A percentile compares a stretch with the other conserved stretches of the same genome.
phyloP scores from a whole-genome alignment of 345 rosid genomes.

The Carallia brachiata region DNA sequence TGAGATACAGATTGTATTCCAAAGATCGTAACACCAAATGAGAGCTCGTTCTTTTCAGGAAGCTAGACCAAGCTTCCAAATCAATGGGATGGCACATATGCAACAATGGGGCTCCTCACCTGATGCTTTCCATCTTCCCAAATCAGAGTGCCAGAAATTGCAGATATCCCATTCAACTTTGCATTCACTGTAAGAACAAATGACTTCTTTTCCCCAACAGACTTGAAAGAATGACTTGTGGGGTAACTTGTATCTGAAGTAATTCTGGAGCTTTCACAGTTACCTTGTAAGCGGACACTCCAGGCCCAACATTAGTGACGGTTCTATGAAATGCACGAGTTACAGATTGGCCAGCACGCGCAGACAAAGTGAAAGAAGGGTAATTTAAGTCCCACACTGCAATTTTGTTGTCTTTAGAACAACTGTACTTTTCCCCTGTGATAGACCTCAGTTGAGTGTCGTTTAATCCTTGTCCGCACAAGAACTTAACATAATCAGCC shows the following conservation, averaged over 20 bases:
- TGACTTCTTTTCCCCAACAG: slow-evolving; percentile 15
- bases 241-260: slow-evolving; percentile 29
- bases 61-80: not conserved
- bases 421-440: slow-evolving; percentile 23
- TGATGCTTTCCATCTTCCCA: slow-evolving; percentile 41
- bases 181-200: slow-evolving; percentile 30
- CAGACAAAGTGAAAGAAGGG: slow-evolving; percentile 39
- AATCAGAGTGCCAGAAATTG: slow-evolving; percentile 27
- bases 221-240: slow-evolving; percentile 21
- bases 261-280: slow-evolving; percentile 10
- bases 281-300: slow-evolving; percentile 30
- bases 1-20: too few species aligned
- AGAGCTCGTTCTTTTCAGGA: too few species aligned
- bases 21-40: too few species aligned
- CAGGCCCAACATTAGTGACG: slow-evolving; percentile 39
- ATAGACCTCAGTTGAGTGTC: slow-evolving; percentile 14
- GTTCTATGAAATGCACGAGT: slow-evolving; percentile 29
- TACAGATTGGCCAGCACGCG: not conserved
- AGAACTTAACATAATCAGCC: slow-evolving; percentile 36
- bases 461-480: slow-evolving; percentile 43
- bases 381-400: slow-evolving; percentile 39
- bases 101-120: slow-evolving; percentile 43
- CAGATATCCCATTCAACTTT: not conserved
- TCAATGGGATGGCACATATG: slow-evolving; percentile 3
- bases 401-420: slow-evolving; percentile 26